Conservation (phyloP, 805 yeast genomes). For the Saccharomyces jurei region DNA sequence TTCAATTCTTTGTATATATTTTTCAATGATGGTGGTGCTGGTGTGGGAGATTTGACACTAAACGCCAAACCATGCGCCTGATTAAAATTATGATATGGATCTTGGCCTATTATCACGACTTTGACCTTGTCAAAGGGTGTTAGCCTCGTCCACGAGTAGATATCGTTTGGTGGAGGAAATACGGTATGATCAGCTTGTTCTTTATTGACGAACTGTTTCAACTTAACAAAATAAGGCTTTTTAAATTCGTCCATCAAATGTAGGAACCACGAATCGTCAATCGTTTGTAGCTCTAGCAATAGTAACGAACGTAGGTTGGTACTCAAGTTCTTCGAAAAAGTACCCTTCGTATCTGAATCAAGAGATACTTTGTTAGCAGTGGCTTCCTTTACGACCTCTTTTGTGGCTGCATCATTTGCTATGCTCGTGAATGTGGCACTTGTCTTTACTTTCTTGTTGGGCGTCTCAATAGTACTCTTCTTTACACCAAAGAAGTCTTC, state of each 20-base stretch:
- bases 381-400: not conserved
- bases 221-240: constrained; percentile 71
- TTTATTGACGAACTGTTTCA: constrained; percentile 53
- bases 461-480: not conserved
- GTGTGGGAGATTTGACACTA: constrained; percentile 76
- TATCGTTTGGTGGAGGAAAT: constrained; percentile 70
- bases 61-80: constrained; percentile 98
- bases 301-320: constrained; percentile 33
- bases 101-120: constrained; percentile 87
- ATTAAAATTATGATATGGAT: constrained; percentile 85
- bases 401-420: not conserved
- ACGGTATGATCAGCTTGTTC: constrained; percentile 44
- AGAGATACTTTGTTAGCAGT: not conserved
- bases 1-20: constrained; percentile 78
- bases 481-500: constrained; percentile 12
- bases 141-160: constrained; percentile 86
- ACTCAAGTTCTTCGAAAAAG: constrained; percentile 9
- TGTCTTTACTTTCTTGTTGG: not conserved
- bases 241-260: constrained; percentile 62
- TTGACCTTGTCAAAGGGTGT: constrained; percentile 70
- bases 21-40: constrained; percentile 78
- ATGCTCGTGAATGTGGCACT: not conserved
- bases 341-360: constrained; percentile 2
- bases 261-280: constrained; percentile 75
- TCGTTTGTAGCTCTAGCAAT: constrained; percentile 55